Conservation (phyloP, 2,329 filamentous ascomycete genomes). For the Neopestalotiopsis sp. region DNA sequence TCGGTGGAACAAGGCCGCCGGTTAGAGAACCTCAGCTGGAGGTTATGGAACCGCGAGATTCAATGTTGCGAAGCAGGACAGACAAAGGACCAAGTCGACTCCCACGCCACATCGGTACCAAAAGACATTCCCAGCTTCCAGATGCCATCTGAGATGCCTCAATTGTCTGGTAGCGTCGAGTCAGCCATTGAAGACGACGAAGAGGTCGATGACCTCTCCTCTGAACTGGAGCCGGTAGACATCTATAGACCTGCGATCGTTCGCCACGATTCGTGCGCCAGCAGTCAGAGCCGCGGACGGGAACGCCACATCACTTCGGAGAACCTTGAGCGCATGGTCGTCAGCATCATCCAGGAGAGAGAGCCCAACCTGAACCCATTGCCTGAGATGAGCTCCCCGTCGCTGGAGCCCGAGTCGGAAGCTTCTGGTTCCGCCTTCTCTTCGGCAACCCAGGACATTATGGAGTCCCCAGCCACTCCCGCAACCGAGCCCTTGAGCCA, state of each 20-base stretch:
- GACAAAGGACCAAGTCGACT: slow-evolving; percentile 48
- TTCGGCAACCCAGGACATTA: slow-evolving; percentile 64
- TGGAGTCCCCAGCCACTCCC: slow-evolving; percentile 41
- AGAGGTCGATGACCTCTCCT: slow-evolving; percentile 64
- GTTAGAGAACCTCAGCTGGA: slow-evolving; percentile 94
- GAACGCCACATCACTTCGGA: slow-evolving; percentile 93
- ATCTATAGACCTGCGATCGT: slow-evolving; percentile 71
- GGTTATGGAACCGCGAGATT: slow-evolving; percentile 92
- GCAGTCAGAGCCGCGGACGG: slow-evolving; percentile 73
- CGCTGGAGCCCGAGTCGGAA: slow-evolving; percentile 53
- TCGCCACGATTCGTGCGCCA: slow-evolving; percentile 73
- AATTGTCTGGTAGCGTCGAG: slow-evolving; percentile 79
- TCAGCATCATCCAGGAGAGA: slow-evolving; percentile 90
- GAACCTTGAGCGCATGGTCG: slow-evolving; percentile 92
- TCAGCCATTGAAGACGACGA: slow-evolving; percentile 72
- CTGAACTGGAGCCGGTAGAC: slow-evolving; percentile 60
- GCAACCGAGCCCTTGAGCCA: slow-evolving; percentile 34
- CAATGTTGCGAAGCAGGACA: slow-evolving; percentile 79
- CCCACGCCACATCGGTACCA: slow-evolving; percentile 50
- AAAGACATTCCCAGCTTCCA: slow-evolving; percentile 52
- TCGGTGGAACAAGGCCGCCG: slow-evolving; percentile 91
- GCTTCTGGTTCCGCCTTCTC: slow-evolving; percentile 34
- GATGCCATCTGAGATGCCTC: slow-evolving; percentile 64
- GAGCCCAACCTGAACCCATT: slow-evolving; percentile 66
- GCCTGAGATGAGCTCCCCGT: slow-evolving; percentile 46